phyloP scores from a whole-genome alignment of 495 filamentous ascomycete genomes.

The Bombardia bombarda region DNA sequence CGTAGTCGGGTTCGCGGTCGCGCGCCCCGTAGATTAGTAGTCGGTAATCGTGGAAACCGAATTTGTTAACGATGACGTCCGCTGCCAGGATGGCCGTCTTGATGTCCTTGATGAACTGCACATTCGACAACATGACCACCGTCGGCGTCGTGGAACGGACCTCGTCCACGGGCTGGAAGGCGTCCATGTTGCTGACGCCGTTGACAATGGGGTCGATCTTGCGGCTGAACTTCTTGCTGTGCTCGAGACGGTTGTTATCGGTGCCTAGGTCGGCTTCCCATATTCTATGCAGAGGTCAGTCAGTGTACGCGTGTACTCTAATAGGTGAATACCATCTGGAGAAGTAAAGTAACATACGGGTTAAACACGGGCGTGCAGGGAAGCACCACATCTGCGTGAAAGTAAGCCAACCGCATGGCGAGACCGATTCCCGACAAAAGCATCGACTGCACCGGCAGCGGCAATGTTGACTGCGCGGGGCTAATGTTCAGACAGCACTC shows the following conservation, averaged over 20 bases:
- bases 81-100: slow-evolving; percentile 56
- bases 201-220: slow-evolving; percentile 65
- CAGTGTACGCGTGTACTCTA: background rate
- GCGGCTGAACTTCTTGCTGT: slow-evolving; percentile 50
- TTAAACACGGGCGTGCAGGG: slow-evolving; percentile 63
- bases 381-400: slow-evolving; percentile 57
- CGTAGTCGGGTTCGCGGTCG: slow-evolving; percentile 53
- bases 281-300: slow-evolving; percentile 16
- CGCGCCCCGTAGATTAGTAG: slow-evolving; percentile 57
- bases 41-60: slow-evolving; percentile 54
- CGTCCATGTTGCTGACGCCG: slow-evolving; percentile 58
- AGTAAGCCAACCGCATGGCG: slow-evolving; percentile 26
- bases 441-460: slow-evolving; percentile 41
- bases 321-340: no score
- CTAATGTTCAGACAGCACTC: slow-evolving; percentile 47
- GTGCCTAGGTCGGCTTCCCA: slow-evolving; percentile 63
- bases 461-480: slow-evolving; percentile 14
- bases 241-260: slow-evolving; percentile 47
- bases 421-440: slow-evolving; percentile 32
- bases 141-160: slow-evolving; percentile 51
- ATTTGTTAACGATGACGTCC: slow-evolving; percentile 58
- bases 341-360: slow-evolving; percentile 21
- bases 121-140: slow-evolving; percentile 58
- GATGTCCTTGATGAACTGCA: slow-evolving; percentile 63
- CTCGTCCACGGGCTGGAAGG: slow-evolving; percentile 50